Percentiles rank a stretch among this genome's conserved stretches.
Conservation (phyloP, 2,329 filamentous ascomycete species). For the Exutisphaerella laricina region DNA sequence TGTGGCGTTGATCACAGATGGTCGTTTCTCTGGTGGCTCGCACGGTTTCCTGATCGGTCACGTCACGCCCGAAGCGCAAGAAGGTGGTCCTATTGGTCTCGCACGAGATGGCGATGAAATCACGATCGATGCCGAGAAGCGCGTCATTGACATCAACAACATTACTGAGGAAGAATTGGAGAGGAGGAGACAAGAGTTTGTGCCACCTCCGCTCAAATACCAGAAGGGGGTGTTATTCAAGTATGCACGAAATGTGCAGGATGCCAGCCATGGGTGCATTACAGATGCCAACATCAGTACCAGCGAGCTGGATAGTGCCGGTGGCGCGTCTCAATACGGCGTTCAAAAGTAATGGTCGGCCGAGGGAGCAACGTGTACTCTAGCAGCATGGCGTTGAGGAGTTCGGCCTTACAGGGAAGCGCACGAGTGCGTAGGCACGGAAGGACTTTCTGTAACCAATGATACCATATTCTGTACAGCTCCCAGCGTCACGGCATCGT, state of each 20-base stretch:
- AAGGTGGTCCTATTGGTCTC: slow-evolving; percentile 77
- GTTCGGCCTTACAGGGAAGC: neutral
- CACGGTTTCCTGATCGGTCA: slow-evolving; percentile 86
- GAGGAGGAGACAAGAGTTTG: slow-evolving; percentile 47
- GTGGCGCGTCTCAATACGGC: neutral
- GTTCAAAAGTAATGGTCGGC: neutral
- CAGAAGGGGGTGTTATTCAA: slow-evolving; percentile 55
- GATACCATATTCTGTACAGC: too few species aligned
- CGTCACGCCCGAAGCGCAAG: slow-evolving; percentile 80
- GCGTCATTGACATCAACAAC: slow-evolving; percentile 56
- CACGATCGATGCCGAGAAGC: slow-evolving; percentile 73
- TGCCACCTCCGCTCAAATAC: slow-evolving; percentile 53
- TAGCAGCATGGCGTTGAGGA: slow-evolving; percentile 2
- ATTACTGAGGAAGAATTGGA: slow-evolving; percentile 59
- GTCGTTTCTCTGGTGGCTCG: slow-evolving; percentile 71
- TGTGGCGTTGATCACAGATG: slow-evolving; percentile 68
- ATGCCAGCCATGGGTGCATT: slow-evolving; percentile 56
- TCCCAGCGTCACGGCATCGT: too few species aligned
- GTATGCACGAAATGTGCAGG: slow-evolving; percentile 51
- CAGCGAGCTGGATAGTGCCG: slow-evolving; percentile 1
- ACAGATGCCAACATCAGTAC: slow-evolving; percentile 41
- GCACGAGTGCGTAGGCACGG: too few species aligned
- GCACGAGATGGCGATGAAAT: slow-evolving; percentile 77
- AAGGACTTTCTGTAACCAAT: too few species aligned
- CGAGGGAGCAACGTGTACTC: neutral